Evolutionary conservation across 83 land plant species (phyloP).

Genomic region (Picea mariana): DNA sequence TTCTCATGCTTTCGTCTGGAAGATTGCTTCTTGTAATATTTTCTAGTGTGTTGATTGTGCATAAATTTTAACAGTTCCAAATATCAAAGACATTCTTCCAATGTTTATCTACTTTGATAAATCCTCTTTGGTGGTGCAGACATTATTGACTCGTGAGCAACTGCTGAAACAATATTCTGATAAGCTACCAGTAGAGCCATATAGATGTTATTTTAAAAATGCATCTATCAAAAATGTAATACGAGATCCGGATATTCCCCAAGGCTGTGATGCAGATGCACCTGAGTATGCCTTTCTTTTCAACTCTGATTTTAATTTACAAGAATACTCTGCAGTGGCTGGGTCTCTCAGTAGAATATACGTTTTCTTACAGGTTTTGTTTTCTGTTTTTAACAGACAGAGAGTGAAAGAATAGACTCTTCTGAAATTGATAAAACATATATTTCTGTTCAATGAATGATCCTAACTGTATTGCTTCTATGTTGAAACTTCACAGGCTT

Average conservation of each 20-base stretch:
- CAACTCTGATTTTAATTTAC: too few species aligned
- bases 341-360: too few species aligned
- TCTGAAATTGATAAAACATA: too few species aligned
- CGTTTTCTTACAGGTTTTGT: too few species aligned
- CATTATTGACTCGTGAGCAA: slow-evolving; percentile 44
- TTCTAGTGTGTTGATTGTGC: not conserved
- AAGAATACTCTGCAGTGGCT: too few species aligned
- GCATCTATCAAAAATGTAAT: slow-evolving; percentile 59
- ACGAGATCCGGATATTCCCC: slow-evolving; percentile 48
- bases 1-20: not conserved
- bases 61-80: not conserved
- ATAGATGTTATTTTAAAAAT: slow-evolving; percentile 40
- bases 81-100: not conserved
- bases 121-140: slow-evolving; percentile 26
- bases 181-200: slow-evolving; percentile 40
- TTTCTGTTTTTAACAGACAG: too few species aligned
- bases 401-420: too few species aligned
- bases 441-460: too few species aligned
- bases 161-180: slow-evolving; percentile 55
- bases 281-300: slow-evolving; percentile 24
- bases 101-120: not conserved
- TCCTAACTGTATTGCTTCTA: too few species aligned
- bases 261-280: slow-evolving; percentile 59
- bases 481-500: slow-evolving; percentile 13
- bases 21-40: slow-evolving; percentile 2